These are phyloP conservation scores for Melaleuca quinquenervia DNA, from an alignment of 345 rosid species.

Conservation along the genomic window DNA sequence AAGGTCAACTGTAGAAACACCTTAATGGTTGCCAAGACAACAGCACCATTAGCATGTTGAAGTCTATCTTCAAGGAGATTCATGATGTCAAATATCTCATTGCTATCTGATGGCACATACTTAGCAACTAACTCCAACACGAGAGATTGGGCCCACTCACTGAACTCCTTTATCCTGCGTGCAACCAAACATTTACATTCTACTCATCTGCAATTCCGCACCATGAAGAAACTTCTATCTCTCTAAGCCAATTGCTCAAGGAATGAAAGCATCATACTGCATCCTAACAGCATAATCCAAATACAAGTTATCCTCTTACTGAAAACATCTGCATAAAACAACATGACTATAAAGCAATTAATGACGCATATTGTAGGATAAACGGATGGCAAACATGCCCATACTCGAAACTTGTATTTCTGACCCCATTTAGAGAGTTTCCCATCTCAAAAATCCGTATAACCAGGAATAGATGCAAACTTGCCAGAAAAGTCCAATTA, in stretches of 20 bases:
- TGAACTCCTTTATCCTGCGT: slow-evolving; percentile 85
- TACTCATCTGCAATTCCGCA: neutral
- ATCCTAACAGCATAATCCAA: neutral
- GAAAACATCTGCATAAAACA: neutral
- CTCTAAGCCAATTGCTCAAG: neutral
- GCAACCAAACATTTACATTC: neutral
- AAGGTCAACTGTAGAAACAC: slow-evolving; percentile 80
- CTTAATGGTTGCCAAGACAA: slow-evolving; percentile 84
- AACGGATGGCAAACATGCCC: neutral
- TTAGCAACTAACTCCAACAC: slow-evolving; percentile 86
- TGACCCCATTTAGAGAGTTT: neutral
- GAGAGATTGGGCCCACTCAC: slow-evolving; percentile 97
- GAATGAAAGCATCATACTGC: neutral
- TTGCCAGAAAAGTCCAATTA: neutral
- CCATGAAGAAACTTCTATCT: neutral
- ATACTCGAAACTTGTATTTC: neutral
- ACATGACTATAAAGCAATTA: neutral
- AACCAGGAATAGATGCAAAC: neutral
- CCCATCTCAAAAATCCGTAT: neutral
- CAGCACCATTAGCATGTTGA: slow-evolving; percentile 99
- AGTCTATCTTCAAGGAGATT: slow-evolving; percentile 99
- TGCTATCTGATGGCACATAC: slow-evolving; percentile 75
- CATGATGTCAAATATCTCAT: slow-evolving; percentile 96
- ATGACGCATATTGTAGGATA: neutral
- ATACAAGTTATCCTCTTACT: neutral